phyloP scores from a whole-genome alignment of 2,329 filamentous ascomycete species.

The Rutstroemia sydowiana region DNA sequence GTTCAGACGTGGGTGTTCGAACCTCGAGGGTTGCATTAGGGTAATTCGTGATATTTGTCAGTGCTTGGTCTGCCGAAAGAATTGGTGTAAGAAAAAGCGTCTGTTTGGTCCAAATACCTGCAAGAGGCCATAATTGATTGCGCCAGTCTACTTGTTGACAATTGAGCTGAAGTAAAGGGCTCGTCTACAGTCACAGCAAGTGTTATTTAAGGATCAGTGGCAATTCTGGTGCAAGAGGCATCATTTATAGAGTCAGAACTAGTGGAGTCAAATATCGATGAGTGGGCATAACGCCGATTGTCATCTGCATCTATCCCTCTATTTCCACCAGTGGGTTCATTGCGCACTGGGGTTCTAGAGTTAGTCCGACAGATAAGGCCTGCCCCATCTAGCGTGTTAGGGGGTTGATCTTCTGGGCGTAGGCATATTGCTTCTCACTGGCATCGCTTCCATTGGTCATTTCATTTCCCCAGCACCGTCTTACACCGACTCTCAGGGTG shows the following conservation, averaged over 20 bases:
- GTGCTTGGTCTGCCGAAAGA: neutral
- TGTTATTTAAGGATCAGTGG: slow-evolving; percentile 15
- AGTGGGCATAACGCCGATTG: slow-evolving; percentile 22
- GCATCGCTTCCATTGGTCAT: slow-evolving; percentile 15
- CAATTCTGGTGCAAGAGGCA: slow-evolving; percentile 12
- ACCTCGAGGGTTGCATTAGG: neutral
- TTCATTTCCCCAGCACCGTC: slow-evolving; percentile 4
- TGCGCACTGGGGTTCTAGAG: slow-evolving; percentile 6
- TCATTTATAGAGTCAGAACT: slow-evolving; percentile 20
- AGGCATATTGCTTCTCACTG: slow-evolving; percentile 8
- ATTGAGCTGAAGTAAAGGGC: neutral
- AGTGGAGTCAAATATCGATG: slow-evolving; percentile 15
- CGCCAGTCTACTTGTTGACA: neutral
- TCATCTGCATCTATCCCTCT: slow-evolving; percentile 22
- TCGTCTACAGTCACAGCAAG: slow-evolving; percentile 13
- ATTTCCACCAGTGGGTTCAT: slow-evolving; percentile 21
- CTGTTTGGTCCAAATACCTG: neutral
- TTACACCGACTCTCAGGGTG: slow-evolving; percentile 12
- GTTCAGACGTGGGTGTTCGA: neutral
- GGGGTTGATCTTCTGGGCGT: slow-evolving; percentile 11
- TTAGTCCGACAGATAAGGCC: slow-evolving; percentile 13
- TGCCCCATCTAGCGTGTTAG: slow-evolving; percentile 14
- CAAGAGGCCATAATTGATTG: neutral
- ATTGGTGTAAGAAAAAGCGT: neutral
- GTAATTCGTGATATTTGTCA: neutral